phyloP scores from a whole-genome alignment of 768 basidiomycete species.

The Termitomyces sp. region DNA sequence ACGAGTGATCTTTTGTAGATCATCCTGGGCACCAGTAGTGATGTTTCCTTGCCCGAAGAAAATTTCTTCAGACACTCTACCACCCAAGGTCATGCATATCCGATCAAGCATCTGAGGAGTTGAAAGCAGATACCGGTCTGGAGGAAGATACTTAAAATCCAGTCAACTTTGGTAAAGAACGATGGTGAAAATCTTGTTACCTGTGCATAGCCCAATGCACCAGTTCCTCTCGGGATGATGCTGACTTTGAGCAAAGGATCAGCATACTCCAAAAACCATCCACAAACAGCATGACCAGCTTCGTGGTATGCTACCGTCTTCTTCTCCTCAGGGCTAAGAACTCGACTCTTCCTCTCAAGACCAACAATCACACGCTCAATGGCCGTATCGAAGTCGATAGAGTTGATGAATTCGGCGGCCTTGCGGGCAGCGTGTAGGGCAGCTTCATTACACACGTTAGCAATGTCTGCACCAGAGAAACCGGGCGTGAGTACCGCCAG shows the following conservation, averaged over 20 bases:
- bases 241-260: conserved; percentile 96
- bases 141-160: conserved; percentile 73
- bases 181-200: conserved; percentile 32
- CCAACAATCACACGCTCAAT: conserved; percentile 98
- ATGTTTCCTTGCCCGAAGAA: conserved; percentile 91
- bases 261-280: conserved; percentile 98
- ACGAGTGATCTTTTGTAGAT: conserved; percentile 94
- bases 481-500: conserved; percentile 95
- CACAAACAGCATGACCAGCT: conserved; percentile 97
- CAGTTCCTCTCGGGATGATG: conserved; percentile 95
- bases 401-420: conserved; percentile 69
- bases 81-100: conserved; percentile 98
- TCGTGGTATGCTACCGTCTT: conserved; percentile 98
- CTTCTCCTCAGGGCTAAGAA: conserved; percentile 94
- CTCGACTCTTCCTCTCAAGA: conserved; percentile 90
- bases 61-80: conserved; percentile 96
- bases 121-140: conserved; percentile 92
- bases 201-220: conserved; percentile 95
- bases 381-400: conserved; percentile 91
- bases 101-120: conserved; percentile 92
- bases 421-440: conserved; percentile 92
- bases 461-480: conserved; percentile 98
- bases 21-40: conserved; percentile 97
- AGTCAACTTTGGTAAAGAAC: conserved; percentile 7
- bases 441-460: conserved; percentile 98